These are phyloP conservation scores for Talaromyces marneffei DNA, from an alignment of 2,329 filamentous ascomycete genomes.

Conservation along the genomic window DNA sequence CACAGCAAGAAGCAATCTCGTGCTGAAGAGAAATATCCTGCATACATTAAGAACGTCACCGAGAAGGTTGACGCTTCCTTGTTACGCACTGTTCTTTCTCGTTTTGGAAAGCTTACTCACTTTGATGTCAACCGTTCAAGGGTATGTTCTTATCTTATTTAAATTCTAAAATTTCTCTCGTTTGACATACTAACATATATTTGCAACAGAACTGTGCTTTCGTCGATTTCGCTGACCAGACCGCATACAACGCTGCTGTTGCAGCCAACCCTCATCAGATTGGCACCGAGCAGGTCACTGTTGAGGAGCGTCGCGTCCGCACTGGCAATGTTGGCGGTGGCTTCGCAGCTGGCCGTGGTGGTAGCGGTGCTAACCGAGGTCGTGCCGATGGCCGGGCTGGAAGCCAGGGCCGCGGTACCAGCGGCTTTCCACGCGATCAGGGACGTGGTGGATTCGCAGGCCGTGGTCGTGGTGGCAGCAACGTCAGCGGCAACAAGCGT, in stretches of 20 bases:
- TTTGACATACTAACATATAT: background rate
- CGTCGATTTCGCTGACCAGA: constrained; percentile 78
- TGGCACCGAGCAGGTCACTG: constrained; percentile 72
- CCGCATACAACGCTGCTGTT: constrained; percentile 77
- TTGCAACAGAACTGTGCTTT: constrained; percentile 80
- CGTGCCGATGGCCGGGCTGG: constrained; percentile 51
- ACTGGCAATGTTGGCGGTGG: constrained; percentile 63
- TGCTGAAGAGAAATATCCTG: constrained; percentile 67
- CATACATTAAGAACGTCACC: constrained; percentile 93
- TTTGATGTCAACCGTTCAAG: constrained; percentile 64
- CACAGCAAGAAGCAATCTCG: constrained; percentile 81
- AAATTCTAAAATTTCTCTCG: no score
- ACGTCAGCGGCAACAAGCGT: constrained; percentile 42
- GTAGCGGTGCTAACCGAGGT: constrained; percentile 51
- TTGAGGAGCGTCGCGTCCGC: constrained; percentile 84
- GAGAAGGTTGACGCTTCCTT: constrained; percentile 75
- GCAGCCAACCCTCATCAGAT: constrained; percentile 80
- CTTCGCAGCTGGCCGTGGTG: constrained; percentile 55
- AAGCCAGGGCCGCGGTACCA: constrained; percentile 58
- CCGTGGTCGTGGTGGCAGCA: constrained; percentile 59
- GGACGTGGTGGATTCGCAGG: constrained; percentile 62
- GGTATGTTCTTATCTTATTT: constrained; percentile 60
- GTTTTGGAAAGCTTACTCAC: constrained; percentile 60
- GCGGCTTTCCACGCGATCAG: constrained; percentile 60
- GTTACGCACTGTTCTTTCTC: constrained; percentile 63